phyloP scores from a whole-genome alignment of 169 alveolate species.

The Plasmodium reichenowi region DNA sequence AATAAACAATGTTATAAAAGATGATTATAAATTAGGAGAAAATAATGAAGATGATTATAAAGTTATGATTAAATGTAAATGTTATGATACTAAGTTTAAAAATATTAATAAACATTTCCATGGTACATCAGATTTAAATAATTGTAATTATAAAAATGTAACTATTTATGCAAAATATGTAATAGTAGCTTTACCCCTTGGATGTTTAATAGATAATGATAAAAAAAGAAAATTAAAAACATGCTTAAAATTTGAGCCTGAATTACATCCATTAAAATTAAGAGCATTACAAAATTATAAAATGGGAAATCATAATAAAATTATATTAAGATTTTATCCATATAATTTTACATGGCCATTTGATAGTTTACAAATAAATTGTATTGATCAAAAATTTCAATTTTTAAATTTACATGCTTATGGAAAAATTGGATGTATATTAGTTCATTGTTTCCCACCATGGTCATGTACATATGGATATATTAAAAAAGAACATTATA shows the following conservation, averaged over 20 bases:
- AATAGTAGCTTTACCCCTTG: conserved; percentile 72
- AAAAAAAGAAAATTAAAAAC: conserved; percentile 19
- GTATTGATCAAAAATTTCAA: conserved; percentile 84
- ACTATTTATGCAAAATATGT: conserved; percentile 67
- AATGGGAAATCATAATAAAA: conserved; percentile 88
- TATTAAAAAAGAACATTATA: conserved; percentile 72
- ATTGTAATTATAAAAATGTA: conserved; percentile 32
- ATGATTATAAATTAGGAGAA: no score
- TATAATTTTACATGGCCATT: conserved; percentile 82
- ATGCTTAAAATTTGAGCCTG: conserved; percentile 76
- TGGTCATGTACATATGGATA: conserved; percentile 79
- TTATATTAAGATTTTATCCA: conserved; percentile 81
- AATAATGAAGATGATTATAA: conserved; percentile 3
- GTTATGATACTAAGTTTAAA: conserved; percentile 38
- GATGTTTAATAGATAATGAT: conserved; percentile 72
- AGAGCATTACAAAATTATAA: conserved; percentile 78
- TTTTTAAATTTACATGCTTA: conserved; percentile 83
- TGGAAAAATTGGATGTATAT: conserved; percentile 83
- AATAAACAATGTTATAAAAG: no score
- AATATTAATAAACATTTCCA: conserved; percentile 36
- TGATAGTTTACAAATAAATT: conserved; percentile 81
- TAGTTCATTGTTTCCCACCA: conserved; percentile 88
- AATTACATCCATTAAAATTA: conserved; percentile 78
- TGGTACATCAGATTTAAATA: conserved; percentile 59
- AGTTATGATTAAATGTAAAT: conserved; percentile 47